Evolutionary conservation across 1,284 basidiomycete species (phyloP).

Genomic region (Hemileia vastatrix): DNA sequence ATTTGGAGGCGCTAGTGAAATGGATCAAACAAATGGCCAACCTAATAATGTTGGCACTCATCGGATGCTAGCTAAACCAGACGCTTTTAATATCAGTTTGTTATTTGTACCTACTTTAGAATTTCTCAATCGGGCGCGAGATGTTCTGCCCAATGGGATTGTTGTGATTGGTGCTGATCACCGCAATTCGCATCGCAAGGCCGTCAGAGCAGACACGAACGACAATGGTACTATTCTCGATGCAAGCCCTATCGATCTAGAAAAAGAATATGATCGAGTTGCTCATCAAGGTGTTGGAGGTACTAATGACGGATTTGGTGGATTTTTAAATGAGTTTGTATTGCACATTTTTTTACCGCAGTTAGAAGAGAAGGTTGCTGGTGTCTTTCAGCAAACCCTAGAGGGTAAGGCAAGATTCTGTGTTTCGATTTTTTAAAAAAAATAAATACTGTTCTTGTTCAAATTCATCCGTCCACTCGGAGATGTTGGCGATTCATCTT

Average conservation of each 20-base stretch:
- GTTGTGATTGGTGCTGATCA: conserved; percentile 50
- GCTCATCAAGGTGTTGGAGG: conserved; percentile 1
- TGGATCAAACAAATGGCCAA: conserved; percentile 23
- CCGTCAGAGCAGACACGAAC: neutral
- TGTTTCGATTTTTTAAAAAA: no score
- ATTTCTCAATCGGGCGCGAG: conserved; percentile 63
- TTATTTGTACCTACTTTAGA: conserved; percentile 85
- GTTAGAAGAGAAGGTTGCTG: conserved; percentile 84
- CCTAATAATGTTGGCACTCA: conserved; percentile 55
- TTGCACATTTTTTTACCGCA: conserved; percentile 85
- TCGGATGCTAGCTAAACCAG: conserved; percentile 72
- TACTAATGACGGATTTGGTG: conserved; percentile 57
- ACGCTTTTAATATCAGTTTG: conserved; percentile 88
- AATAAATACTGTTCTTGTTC: no score
- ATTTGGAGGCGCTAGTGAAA: conserved; percentile 19
- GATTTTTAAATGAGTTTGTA: conserved; percentile 86
- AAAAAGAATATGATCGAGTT: no score
- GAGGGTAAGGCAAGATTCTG: conserved; percentile 58
- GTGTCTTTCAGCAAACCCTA: conserved; percentile 74
- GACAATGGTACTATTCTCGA: neutral
- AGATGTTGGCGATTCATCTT: no score
- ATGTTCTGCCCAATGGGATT: conserved; percentile 62
- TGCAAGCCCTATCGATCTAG: neutral
- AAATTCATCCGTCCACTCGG: no score
- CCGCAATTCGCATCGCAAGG: neutral